A percentile compares a stretch with the other conserved stretches of the same genome.
phyloP scores from a whole-genome alignment of 208 protist species.

The Trypanosoma congolense region DNA sequence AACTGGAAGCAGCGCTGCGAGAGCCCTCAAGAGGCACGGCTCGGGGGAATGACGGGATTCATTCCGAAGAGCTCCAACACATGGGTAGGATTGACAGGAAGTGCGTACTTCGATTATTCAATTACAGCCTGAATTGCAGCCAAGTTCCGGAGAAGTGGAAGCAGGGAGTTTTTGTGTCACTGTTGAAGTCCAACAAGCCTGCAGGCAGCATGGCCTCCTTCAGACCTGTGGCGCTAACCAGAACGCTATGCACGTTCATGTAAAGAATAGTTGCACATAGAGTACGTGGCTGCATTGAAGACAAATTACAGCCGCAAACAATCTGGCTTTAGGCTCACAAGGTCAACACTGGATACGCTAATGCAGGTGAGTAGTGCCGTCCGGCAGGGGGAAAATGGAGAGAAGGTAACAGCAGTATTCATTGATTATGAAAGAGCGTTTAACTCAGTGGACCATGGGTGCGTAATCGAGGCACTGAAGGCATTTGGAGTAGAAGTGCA shows the following conservation, averaged over 20 bases:
- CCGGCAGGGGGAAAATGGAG: background rate
- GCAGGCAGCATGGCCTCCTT: slow-evolving; percentile 10
- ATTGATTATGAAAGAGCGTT: slow-evolving; percentile 31
- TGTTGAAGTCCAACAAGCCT: slow-evolving; percentile 25
- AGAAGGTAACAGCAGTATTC: slow-evolving; percentile 17
- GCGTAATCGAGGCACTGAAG: slow-evolving; percentile 13
- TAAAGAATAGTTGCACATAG: no score
- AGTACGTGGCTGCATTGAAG: no score
- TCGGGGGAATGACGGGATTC: background rate
- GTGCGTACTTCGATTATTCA: slow-evolving; percentile 16
- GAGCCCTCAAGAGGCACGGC: background rate
- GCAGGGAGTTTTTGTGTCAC: slow-evolving; percentile 17
- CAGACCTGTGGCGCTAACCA: slow-evolving; percentile 22
- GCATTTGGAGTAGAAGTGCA: background rate
- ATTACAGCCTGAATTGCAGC: slow-evolving; percentile 12
- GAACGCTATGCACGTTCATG: no score
- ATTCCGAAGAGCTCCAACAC: background rate
- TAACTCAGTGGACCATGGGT: slow-evolving; percentile 31
- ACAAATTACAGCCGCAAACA: slow-evolving; percentile 15
- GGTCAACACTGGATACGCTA: slow-evolving; percentile 21
- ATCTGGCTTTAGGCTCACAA: slow-evolving; percentile 16
- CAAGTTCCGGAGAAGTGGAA: slow-evolving; percentile 20
- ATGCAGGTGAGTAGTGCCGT: slow-evolving; percentile 5
- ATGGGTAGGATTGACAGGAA: background rate
- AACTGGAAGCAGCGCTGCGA: slow-evolving; percentile 1